phyloP scores from a whole-genome alignment of 805 yeast genomes.

The Starmerella apicola region DNA sequence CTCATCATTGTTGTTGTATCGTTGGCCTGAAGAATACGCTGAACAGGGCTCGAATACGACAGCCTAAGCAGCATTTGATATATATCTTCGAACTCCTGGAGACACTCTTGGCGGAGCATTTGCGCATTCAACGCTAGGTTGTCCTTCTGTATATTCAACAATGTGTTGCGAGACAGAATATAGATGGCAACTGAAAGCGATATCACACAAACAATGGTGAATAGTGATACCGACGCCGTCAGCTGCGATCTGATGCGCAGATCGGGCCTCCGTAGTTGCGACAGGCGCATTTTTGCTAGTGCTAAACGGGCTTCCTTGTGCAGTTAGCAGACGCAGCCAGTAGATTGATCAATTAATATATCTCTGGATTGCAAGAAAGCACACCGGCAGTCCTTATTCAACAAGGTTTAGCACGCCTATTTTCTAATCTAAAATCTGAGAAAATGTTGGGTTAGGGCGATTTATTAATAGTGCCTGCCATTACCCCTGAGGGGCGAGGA shows the following conservation, averaged over 20 bases:
- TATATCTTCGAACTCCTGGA: constrained; percentile 12
- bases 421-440: no score
- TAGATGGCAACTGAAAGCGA: constrained; percentile 51
- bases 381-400: no score
- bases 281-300: no score
- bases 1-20: constrained; percentile 1
- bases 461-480: no score
- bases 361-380: no score
- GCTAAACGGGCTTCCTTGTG: no score
- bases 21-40: constrained; percentile 7
- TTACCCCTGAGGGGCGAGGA: no score
- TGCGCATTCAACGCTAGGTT: constrained; percentile 20
- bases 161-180: constrained; percentile 17
- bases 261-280: constrained; percentile 18
- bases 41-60: constrained; percentile 14
- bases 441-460: no score
- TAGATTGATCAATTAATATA: no score
- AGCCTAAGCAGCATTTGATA: constrained; percentile 10
- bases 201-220: constrained; percentile 56
- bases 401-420: no score
- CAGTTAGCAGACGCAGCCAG: no score
- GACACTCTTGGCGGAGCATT: constrained; percentile 17
- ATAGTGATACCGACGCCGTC: constrained; percentile 53
- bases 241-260: constrained; percentile 68
- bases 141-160: constrained; percentile 28